These are phyloP conservation scores for Pyrus bretschneideri DNA, from an alignment of 306 rosid species.

Conservation along the genomic window DNA sequence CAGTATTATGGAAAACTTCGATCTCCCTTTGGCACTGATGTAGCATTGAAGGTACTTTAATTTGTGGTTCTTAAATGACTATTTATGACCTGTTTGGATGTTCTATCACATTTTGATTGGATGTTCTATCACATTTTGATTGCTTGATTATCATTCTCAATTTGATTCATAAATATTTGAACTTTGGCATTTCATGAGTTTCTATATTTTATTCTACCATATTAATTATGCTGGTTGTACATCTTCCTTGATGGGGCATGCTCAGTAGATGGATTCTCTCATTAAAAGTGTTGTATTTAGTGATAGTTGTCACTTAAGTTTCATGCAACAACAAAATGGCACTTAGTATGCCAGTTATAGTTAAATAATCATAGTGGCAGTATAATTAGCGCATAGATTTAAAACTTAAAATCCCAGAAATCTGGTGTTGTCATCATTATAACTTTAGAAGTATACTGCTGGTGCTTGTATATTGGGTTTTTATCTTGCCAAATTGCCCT, in stretches of 20 bases:
- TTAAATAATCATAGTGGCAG: not conserved
- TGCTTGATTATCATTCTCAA: not conserved
- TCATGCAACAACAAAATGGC: not conserved
- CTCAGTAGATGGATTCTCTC: not conserved
- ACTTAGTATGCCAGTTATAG: not conserved
- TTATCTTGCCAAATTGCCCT: not conserved
- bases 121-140: not conserved
- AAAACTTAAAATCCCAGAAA: not conserved
- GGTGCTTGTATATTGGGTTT: not conserved
- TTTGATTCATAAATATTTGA: not conserved
- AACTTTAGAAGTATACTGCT: not conserved
- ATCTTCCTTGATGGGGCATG: not conserved
- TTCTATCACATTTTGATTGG: not conserved
- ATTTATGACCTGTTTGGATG: not conserved
- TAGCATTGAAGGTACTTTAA: constrained; percentile 43
- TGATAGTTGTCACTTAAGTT: not conserved
- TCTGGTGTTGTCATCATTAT: not conserved
- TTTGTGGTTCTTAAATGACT: constrained; percentile 1
- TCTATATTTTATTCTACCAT: not conserved
- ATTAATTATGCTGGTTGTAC: not conserved
- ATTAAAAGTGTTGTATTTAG: not conserved
- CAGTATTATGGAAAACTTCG: constrained; percentile 75
- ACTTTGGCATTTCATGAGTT: not conserved
- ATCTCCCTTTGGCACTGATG: constrained; percentile 65
- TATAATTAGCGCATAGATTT: not conserved